phyloP scores from a whole-genome alignment of 352 stramenopile genomes.

The Phytophthora quininea region DNA sequence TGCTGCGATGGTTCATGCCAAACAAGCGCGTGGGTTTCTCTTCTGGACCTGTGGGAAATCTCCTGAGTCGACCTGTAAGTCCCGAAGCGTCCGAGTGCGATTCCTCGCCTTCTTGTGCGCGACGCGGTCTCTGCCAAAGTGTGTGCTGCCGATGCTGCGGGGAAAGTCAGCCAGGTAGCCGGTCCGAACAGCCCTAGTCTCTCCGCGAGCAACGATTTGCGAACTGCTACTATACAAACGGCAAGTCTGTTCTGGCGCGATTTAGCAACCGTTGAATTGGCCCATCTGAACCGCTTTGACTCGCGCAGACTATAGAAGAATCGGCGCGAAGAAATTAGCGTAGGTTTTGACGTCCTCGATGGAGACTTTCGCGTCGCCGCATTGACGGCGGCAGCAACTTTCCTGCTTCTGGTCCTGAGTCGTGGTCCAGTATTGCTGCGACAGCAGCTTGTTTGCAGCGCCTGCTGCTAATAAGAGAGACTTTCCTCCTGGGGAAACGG shows the following conservation, averaged over 20 bases:
- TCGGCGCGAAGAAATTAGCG: background rate
- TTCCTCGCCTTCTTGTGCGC: slow-evolving; percentile 42
- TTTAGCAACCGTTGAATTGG: slow-evolving; percentile 1
- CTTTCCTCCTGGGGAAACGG: background rate
- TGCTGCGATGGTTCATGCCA: slow-evolving; percentile 44
- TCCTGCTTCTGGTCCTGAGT: slow-evolving; percentile 32
- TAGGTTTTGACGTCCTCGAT: too few relatives aligned
- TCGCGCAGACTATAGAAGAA: too few relatives aligned
- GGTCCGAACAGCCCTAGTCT: background rate
- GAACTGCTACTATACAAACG: background rate
- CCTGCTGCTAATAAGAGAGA: background rate
- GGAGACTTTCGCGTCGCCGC: slow-evolving; percentile 5
- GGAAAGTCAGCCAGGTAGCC: slow-evolving; percentile 29
- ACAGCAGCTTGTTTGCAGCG: slow-evolving; percentile 2
- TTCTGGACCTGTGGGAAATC: slow-evolving; percentile 1
- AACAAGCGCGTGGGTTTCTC: background rate
- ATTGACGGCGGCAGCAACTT: slow-evolving; percentile 1
- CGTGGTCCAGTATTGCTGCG: background rate
- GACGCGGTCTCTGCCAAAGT: slow-evolving; percentile 43
- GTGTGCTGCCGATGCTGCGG: slow-evolving; percentile 26
- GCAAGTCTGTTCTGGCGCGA: too few relatives aligned
- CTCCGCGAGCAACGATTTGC: background rate
- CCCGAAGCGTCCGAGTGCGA: too few relatives aligned
- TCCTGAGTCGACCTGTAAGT: too few relatives aligned
- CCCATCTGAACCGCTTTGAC: too few relatives aligned